These are phyloP conservation scores for Gastrodia elata DNA, from an alignment of 106 monocot species.

Conservation along the genomic window DNA sequence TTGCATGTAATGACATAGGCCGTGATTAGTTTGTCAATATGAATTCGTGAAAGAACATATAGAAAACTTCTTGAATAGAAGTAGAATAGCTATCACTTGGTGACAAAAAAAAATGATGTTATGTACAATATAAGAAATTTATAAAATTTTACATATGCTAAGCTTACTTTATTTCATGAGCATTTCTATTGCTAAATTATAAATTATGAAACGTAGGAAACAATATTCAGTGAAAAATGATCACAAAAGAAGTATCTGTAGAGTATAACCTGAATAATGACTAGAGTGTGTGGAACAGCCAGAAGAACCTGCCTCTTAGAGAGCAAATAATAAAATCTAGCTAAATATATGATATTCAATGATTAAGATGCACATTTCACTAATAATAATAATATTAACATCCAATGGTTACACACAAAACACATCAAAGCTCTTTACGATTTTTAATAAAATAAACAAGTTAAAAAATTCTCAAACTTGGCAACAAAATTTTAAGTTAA, in stretches of 20 bases:
- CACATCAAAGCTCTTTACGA: not conserved
- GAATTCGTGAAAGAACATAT: too few species aligned
- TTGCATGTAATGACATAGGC: too few species aligned
- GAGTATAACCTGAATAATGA: constrained; percentile 74
- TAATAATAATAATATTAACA: not conserved
- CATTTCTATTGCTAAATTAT: constrained; percentile 6
- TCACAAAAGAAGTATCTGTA: not conserved
- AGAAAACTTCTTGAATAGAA: too few species aligned
- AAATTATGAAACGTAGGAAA: not conserved
- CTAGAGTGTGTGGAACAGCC: constrained; percentile 75
- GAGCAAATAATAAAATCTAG: constrained; percentile 6
- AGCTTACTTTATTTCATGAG: not conserved
- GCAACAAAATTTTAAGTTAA: not conserved
- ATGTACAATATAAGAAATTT: not conserved
- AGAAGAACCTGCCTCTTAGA: constrained; percentile 94
- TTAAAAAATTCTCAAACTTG: not conserved
- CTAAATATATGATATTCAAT: not conserved
- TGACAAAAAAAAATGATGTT: not conserved
- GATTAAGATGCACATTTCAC: not conserved
- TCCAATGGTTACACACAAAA: not conserved
- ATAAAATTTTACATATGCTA: not conserved
- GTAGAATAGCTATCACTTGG: too few species aligned
- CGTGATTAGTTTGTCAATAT: too few species aligned
- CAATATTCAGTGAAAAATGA: not conserved
- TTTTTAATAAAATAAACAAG: not conserved